Base-by-base conservation (phyloP, 1,284 basidiomycete species). In the Neonothopanus nambi region DNA sequence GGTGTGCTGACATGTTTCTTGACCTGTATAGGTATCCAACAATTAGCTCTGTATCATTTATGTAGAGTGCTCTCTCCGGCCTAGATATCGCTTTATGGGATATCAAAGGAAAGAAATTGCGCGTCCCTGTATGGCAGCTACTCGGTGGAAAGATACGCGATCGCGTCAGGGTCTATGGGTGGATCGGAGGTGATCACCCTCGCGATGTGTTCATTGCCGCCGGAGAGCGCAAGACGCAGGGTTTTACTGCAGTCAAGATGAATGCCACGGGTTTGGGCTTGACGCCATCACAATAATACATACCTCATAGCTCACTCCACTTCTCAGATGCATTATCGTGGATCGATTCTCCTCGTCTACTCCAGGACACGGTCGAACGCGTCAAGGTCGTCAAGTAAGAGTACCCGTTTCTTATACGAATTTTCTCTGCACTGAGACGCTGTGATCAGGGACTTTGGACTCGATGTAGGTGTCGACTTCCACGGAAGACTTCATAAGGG, bases 171-270 rank as follows among this genome's bases (percentile, higher is more conserved):
- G 82, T 85, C 5, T 86, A 85, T 62, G 79, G 80, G 4, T 89
- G 85, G 85, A 80, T 89, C 54, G 87, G 89, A 6, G 88, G 89
- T 13, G 88, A 91, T 67, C 75, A 81, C 46, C 86, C 88, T 0
- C 70, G 68, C 15, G 84, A 86, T 58, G 83, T 90, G 1, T 68
- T 81, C 26, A 77, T 77, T 33, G 82, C 82, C 53, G 88, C 89
- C 3, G 72, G 75, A 54, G 72, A 70, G 15, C 77, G 89, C 20
- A 86, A 86, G 60, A 74, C 72, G 13, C 83, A 91, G 66, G 88
- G 88, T 3, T 91, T 91, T 67, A 86, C 82, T 0, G 81, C 84
- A 2, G 87, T 91, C 43, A 87, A 88, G 74, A 91, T 89, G 87
- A 91, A 91, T 64, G 87, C 77, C 7, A 83, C 80, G 12, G 77